Conservation (phyloP, 352 stramenopile species). For the Phytophthora megakarya region DNA sequence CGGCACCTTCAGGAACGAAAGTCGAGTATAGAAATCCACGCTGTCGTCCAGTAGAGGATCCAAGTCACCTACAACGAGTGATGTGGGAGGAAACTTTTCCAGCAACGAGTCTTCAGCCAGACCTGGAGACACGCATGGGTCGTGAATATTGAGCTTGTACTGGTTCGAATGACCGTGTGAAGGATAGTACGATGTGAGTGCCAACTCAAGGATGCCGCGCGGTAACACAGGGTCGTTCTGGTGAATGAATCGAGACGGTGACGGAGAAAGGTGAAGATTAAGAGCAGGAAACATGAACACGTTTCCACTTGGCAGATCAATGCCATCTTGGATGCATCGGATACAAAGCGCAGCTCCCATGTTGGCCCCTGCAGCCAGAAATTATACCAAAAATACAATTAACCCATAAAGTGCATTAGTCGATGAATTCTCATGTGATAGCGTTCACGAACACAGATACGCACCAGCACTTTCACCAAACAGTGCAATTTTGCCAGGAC, state of each 20-base stretch:
- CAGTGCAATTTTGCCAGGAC: conserved; percentile 65
- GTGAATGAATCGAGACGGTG: conserved; percentile 86
- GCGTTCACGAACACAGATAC: conserved; percentile 5
- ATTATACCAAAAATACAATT: conserved; percentile 6
- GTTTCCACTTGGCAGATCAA: conserved; percentile 75
- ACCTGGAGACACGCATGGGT: conserved; percentile 85
- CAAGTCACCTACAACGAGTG: conserved; percentile 84
- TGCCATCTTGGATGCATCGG: conserved; percentile 79
- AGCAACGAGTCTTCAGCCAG: conserved; percentile 79
- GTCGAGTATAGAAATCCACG: conserved; percentile 90
- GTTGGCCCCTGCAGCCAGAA: conserved; percentile 65
- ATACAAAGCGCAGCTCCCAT: conserved; percentile 85
- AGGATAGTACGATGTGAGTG: conserved; percentile 87
- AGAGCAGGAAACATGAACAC: conserved; percentile 92
- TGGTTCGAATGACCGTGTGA: conserved; percentile 82
- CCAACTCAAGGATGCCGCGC: conserved; percentile 76
- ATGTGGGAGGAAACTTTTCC: conserved; percentile 78
- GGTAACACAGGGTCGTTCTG: conserved; percentile 88
- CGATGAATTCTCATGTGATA: not conserved
- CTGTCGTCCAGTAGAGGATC: conserved; percentile 89
- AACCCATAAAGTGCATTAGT: not conserved
- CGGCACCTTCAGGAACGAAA: conserved; percentile 79
- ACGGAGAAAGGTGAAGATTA: conserved; percentile 88
- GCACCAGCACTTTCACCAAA: conserved; percentile 87
- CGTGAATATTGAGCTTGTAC: conserved; percentile 90